phyloP scores from a whole-genome alignment of 108 stramenopile species.

The Stephanodiscus minutulus region DNA sequence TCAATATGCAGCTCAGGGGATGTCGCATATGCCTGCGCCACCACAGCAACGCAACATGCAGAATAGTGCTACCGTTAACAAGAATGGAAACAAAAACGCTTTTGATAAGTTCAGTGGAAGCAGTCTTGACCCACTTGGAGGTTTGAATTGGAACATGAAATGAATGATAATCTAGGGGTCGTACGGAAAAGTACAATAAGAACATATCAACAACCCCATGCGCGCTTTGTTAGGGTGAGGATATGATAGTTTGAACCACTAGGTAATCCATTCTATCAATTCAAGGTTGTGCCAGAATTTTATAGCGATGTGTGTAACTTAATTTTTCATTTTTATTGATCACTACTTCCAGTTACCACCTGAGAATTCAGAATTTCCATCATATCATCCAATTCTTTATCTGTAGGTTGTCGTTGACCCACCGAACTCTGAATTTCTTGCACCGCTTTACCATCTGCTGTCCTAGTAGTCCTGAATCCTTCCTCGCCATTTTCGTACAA shows the following conservation, averaged over 20 bases:
- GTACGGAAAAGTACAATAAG: neutral
- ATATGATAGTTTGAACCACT: neutral
- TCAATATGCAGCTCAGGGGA: slow-evolving; percentile 39
- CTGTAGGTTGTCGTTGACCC: slow-evolving; percentile 54
- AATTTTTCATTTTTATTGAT: slow-evolving; percentile 2
- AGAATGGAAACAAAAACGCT: slow-evolving; percentile 39
- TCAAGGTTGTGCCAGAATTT: neutral
- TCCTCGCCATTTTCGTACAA: slow-evolving; percentile 68
- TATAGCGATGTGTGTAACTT: neutral
- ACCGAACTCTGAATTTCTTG: slow-evolving; percentile 53
- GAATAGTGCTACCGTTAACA: slow-evolving; percentile 9
- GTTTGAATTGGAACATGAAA: slow-evolving; percentile 47
- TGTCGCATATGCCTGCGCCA: slow-evolving; percentile 30
- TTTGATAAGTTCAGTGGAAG: slow-evolving; percentile 55
- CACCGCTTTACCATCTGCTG: slow-evolving; percentile 69
- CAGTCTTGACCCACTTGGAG: slow-evolving; percentile 66
- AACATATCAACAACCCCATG: neutral
- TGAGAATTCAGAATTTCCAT: slow-evolving; percentile 55
- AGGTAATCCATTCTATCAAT: neutral
- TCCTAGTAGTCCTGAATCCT: slow-evolving; percentile 79
- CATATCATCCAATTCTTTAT: slow-evolving; percentile 60
- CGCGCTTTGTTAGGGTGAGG: neutral
- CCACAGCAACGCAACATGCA: slow-evolving; percentile 37
- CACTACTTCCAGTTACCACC: slow-evolving; percentile 26
- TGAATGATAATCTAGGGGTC: slow-evolving; percentile 13